Conservation (phyloP, 139 green algal genomes). For the Pseudopediastrum boryanum region DNA sequence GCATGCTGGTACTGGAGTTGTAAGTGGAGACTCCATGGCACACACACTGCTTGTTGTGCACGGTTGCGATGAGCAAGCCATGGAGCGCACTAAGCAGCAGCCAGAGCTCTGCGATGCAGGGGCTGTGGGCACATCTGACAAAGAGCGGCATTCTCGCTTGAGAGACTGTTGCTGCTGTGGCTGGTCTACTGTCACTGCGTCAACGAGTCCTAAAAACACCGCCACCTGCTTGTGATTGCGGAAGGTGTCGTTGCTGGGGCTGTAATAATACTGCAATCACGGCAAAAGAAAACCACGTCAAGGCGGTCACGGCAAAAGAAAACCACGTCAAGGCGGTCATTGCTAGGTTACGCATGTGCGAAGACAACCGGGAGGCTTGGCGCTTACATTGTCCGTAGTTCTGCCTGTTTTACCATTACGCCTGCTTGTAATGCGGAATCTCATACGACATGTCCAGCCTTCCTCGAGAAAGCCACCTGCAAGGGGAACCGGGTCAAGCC, state of each 20-base stretch:
- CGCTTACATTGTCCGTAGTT: slow-evolving; percentile 39
- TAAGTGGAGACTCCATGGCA: not conserved
- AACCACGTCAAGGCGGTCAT: not conserved
- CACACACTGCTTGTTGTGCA: not conserved
- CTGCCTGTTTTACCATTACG: not conserved
- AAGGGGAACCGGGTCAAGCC: no score
- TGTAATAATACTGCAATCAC: slow-evolving; percentile 39
- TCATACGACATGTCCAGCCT: slow-evolving; percentile 28
- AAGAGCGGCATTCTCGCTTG: not conserved
- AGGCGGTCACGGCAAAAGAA: not conserved
- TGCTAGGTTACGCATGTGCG: not conserved
- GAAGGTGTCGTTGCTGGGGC: slow-evolving; percentile 22
- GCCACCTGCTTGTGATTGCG: slow-evolving; percentile 28
- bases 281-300: not conserved
- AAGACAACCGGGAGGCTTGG: not conserved
- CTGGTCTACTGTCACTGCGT: not conserved
- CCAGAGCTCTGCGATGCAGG: not conserved
- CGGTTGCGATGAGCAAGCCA: not conserved
- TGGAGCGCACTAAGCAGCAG: not conserved
- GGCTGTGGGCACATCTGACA: not conserved
- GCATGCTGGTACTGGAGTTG: not conserved
- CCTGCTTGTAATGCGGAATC: slow-evolving; percentile 20
- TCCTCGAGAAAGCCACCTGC: slow-evolving; percentile 5
- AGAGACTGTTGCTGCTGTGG: not conserved
- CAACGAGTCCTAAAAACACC: slow-evolving; percentile 15